Conservation (phyloP, 257 asterid species). For the Penstemon barbatus region DNA sequence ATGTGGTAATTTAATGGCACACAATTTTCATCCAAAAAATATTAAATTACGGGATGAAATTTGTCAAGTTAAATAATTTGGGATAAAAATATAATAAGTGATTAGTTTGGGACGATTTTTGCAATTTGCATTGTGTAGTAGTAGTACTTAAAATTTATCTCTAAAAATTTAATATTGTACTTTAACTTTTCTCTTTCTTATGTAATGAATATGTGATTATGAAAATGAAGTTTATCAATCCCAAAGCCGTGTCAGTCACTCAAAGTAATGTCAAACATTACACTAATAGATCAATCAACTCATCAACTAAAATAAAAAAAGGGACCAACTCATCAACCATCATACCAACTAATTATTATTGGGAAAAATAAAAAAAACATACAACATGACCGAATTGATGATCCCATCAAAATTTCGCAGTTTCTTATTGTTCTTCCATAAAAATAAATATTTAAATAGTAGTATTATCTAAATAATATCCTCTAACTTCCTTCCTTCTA, state of each 20-base stretch:
- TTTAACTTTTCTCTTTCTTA: not conserved
- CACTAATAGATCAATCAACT: constrained; percentile 10
- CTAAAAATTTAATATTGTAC: no score
- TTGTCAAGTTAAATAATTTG: no score
- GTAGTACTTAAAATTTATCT: no score
- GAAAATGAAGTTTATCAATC: constrained; percentile 30
- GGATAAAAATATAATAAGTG: no score
- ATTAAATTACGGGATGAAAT: no score
- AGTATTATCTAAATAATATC: not conserved
- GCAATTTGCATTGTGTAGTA: no score
- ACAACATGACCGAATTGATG: constrained; percentile 14
- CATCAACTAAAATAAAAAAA: not conserved
- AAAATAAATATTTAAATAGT: not conserved
- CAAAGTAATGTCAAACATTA: constrained; percentile 25
- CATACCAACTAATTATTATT: constrained; percentile 16
- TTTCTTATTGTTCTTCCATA: not conserved
- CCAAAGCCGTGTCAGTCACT: constrained; percentile 28
- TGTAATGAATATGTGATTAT: not conserved
- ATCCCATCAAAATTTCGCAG: constrained; percentile 32
- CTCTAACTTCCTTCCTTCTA: constrained; percentile 20
- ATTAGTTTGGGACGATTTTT: no score
- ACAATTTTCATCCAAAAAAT: no score
- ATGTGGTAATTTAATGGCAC: no score
- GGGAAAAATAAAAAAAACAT: not conserved
- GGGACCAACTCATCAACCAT: no score